These are phyloP conservation scores for Fraxinus dipetala DNA, from an alignment of 305 asterid species.

Conservation along the genomic window DNA sequence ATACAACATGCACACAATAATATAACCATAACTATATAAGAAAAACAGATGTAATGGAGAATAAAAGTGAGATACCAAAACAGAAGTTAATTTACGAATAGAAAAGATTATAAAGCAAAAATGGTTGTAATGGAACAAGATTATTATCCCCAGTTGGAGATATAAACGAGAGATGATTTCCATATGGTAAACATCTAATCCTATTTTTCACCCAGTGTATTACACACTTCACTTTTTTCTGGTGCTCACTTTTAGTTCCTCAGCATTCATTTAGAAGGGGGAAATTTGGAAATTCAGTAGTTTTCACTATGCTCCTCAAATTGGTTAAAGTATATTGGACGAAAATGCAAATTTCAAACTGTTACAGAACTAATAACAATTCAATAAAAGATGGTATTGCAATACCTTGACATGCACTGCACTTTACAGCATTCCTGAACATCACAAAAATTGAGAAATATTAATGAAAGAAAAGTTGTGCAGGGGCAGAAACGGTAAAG, in stretches of 20 bases:
- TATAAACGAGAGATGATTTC: neutral
- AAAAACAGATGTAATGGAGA: neutral
- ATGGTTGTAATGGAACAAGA: constrained; percentile 2
- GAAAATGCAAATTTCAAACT: neutral
- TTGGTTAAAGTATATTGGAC: neutral
- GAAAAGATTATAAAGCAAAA: neutral
- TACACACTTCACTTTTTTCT: constrained; percentile 7
- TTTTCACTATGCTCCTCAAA: constrained; percentile 8
- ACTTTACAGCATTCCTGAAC: constrained; percentile 71
- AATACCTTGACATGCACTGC: constrained; percentile 87
- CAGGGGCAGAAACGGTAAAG: constrained; percentile 4
- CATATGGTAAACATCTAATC: neutral
- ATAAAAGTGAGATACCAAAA: neutral
- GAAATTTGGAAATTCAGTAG: neutral
- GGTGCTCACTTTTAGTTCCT: neutral
- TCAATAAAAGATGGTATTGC: constrained; percentile 17
- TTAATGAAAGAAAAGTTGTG: constrained; percentile 18
- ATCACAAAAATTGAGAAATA: constrained; percentile 29
- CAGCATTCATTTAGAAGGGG: neutral
- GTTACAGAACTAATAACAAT: constrained; percentile 3
- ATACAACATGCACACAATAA: neutral
- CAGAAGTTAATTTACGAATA: neutral
- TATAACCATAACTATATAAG: neutral
- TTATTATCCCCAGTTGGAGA: neutral
- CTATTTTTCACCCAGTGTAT: constrained; percentile 10